Conservation (phyloP, 228 moss, liverwort and hornwort genomes). For the Sphagnum magellanicum region DNA sequence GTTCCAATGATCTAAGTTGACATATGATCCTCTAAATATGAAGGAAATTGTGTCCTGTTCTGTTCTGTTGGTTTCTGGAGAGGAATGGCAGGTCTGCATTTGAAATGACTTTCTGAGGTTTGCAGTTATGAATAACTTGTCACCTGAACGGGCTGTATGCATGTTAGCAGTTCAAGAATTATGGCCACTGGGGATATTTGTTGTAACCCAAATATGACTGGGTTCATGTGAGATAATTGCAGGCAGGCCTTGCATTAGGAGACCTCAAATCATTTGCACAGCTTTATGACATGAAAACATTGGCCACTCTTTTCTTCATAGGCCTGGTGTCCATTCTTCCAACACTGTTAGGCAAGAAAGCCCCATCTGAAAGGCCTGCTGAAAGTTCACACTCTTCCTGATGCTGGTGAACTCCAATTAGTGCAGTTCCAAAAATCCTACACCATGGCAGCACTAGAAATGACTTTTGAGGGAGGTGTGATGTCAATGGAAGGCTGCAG, state of each 20-base stretch:
- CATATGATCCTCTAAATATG: background rate
- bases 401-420: background rate
- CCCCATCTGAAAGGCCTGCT: slow-evolving; percentile 9
- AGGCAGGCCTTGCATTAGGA: slow-evolving; percentile 91
- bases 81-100: too few species aligned
- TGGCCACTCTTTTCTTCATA: slow-evolving; percentile 64
- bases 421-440: background rate
- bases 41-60: background rate
- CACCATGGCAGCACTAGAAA: background rate
- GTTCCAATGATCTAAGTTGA: background rate
- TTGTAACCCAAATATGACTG: too few species aligned
- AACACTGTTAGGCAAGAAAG: slow-evolving; percentile 29
- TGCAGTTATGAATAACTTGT: too few species aligned
- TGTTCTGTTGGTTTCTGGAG: background rate
- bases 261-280: slow-evolving; percentile 62
- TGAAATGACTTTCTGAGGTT: too few species aligned
- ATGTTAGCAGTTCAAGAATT: too few species aligned
- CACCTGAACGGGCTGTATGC: too few species aligned
- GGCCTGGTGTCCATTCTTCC: slow-evolving; percentile 77
- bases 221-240: slow-evolving; percentile 8
- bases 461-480: slow-evolving; percentile 12
- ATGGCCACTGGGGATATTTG: too few species aligned
- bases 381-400: slow-evolving; percentile 16
- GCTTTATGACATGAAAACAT: slow-evolving; percentile 75
- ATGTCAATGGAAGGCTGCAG: too few species aligned